A percentile compares a stretch with the other conserved stretches of the same genome.
These are phyloP conservation scores for Nissolia schottii DNA, from an alignment of 306 rosid genomes.

Conservation along the genomic window DNA sequence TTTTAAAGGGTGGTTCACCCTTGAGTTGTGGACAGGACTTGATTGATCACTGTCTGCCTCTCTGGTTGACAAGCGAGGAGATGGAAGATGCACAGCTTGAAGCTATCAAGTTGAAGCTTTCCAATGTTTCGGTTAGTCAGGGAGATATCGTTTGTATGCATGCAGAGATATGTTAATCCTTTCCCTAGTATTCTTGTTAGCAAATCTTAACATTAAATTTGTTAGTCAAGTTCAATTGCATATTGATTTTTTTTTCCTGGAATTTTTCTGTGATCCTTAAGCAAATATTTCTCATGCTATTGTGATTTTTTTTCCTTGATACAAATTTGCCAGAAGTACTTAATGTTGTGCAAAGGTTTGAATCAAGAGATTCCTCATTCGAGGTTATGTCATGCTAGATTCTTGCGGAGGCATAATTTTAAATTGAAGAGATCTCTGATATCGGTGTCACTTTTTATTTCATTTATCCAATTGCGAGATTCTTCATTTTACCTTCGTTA, in stretches of 20 bases:
- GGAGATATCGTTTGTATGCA: conserved; percentile 31
- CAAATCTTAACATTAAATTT: conserved; percentile 26
- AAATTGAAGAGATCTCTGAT: too few species aligned
- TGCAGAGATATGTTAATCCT: neutral
- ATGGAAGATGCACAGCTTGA: conserved; percentile 67
- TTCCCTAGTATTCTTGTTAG: neutral
- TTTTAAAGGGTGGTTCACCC: conserved; percentile 48
- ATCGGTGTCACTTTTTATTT: too few species aligned
- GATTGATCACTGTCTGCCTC: conserved; percentile 67
- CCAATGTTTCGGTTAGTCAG: conserved; percentile 44
- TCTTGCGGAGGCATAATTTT: too few species aligned
- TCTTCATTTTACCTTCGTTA: too few species aligned
- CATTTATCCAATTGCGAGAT: too few species aligned
- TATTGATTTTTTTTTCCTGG: conserved; percentile 12
- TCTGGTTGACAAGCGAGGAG: conserved; percentile 80
- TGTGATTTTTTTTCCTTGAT: neutral
- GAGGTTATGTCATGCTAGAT: too few species aligned
- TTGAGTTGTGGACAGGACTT: conserved; percentile 51
- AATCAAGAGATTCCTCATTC: neutral
- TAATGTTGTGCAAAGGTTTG: neutral
- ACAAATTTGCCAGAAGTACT: neutral
- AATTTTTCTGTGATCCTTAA: neutral
- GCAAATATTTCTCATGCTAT: neutral
- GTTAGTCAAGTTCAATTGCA: conserved; percentile 9
- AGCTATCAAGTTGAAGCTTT: conserved; percentile 63